Percentiles rank a stretch among this genome's conserved stretches.
Conservation (phyloP, 805 yeast species). For the Metschnikowia anglica region DNA sequence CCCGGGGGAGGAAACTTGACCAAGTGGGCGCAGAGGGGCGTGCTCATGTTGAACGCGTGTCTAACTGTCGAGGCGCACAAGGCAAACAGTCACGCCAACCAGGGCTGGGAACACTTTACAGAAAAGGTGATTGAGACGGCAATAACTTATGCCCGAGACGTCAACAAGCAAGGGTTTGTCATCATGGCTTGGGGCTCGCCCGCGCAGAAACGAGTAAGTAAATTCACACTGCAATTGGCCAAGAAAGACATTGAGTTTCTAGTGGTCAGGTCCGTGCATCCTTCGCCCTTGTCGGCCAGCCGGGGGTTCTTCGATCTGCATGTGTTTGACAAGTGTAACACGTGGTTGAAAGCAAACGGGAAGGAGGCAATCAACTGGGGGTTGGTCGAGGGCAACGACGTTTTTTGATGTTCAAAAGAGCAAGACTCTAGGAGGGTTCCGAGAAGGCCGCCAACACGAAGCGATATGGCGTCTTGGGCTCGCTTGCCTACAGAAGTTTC, state of each 20-base stretch:
- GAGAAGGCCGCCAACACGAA: no score
- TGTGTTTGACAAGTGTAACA: conserved; percentile 75
- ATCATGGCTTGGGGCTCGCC: conserved; percentile 83
- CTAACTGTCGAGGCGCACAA: conserved; percentile 90
- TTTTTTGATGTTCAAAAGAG: conserved; percentile 11
- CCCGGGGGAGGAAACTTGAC: conserved; percentile 65
- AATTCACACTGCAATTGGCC: conserved; percentile 26
- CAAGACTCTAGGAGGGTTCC: no score
- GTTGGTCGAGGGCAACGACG: conserved; percentile 30
- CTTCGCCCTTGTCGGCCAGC: conserved; percentile 90
- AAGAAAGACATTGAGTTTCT: conserved; percentile 36
- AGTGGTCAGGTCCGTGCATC: conserved; percentile 79
- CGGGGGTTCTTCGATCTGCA: conserved; percentile 75
- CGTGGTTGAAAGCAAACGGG: conserved; percentile 59
- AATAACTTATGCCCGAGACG: conserved; percentile 44
- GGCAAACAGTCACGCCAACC: conserved; percentile 87
- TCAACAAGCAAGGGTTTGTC: conserved; percentile 50
- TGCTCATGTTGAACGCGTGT: conserved; percentile 80
- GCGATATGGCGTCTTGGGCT: no score
- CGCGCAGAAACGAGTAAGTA: conserved; percentile 60
- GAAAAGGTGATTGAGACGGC: conserved; percentile 60
- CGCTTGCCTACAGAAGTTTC: no score
- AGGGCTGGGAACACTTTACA: conserved; percentile 93
- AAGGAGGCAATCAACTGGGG: conserved; percentile 65
- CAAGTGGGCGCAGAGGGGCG: conserved; percentile 87